Evolutionary conservation across 2,329 filamentous ascomycete species (phyloP), one percentile per base, ranked within the genome.

Genomic region (Mariannaea sp.): DNA sequence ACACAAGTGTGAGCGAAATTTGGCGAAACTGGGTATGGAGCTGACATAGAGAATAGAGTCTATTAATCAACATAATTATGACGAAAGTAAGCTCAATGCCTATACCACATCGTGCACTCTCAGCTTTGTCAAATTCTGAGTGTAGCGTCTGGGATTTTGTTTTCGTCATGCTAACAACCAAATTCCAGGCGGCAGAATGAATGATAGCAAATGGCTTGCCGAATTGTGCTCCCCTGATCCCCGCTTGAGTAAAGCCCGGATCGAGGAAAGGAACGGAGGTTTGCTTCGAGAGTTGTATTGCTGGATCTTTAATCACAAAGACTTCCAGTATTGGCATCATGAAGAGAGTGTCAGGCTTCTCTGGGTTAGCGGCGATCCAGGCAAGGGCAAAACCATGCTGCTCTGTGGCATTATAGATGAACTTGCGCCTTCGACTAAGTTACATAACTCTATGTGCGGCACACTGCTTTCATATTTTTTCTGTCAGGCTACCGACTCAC

Each of bases 321-420:
- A 45, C n/a, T 45, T 45, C 14, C 4, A 33, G 4, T 19, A 14
- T 12, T 45, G 42, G 42, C 19, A 19, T 7, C 1, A 32, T 22
- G 17, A n/a, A 7, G 12, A 1, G 4, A 8, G 14, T 2, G 12
- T 17, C 7, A 7, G 10, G 16, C 17, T 44, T 5, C 27, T 44
- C 16, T 44, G 41, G 22, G 8, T 24, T 8, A 24, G 8, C 5
- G 22, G 22, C 22, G 22, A 24, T 8, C 22, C 22, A 24, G 41
- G 41, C 2, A 44, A 44, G 29, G 42, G 42, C 6, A 35, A 45
- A 19, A 45, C 42, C 2, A 45, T 45, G 42, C 17, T 45, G 2
- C n/a, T 45, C 5, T 35, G 42, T 7, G 14, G 42, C 7, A 35
- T 45, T 13, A 35, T 45, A 8, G 42, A 26, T 9, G 19, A 45